Evolutionary conservation across 106 monocot genomes (phyloP).

Genomic region (Iris macrosiphon): DNA sequence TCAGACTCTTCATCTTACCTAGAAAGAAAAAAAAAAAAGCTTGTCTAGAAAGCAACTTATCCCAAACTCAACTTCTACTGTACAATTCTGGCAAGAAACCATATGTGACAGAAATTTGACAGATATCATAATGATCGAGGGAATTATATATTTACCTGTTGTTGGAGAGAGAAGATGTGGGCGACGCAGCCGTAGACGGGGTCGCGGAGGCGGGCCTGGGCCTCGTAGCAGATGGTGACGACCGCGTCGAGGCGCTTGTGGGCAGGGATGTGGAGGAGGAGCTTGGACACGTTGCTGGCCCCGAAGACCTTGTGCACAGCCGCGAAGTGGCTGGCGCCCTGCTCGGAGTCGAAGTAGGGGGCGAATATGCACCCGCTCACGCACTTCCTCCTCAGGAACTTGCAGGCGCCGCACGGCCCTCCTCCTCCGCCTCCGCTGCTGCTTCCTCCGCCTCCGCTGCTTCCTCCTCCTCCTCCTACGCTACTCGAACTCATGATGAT

Average conservation of each 20-base stretch:
- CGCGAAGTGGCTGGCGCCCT: slow-evolving; percentile 88
- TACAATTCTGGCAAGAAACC: too few species aligned
- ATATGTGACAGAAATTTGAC: too few species aligned
- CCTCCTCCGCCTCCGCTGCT: slow-evolving; percentile 30
- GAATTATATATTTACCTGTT: too few species aligned
- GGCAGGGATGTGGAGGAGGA: slow-evolving; percentile 79
- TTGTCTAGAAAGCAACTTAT: too few species aligned
- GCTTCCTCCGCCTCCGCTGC: slow-evolving; percentile 12
- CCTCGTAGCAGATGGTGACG: slow-evolving; percentile 96
- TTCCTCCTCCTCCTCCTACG: slow-evolving; percentile 15
- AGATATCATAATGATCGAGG: too few species aligned
- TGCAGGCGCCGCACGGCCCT: slow-evolving; percentile 96
- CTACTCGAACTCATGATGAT: slow-evolving; percentile 27
- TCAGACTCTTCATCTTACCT: too few species aligned
- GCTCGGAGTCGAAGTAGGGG: slow-evolving; percentile 96
- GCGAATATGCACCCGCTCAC: slow-evolving; percentile 96
- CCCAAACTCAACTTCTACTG: too few species aligned
- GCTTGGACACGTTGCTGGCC: slow-evolving; percentile 97
- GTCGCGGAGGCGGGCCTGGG: slow-evolving; percentile 45
- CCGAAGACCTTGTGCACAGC: slow-evolving; percentile 99
- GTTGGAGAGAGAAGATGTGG: slow-evolving; percentile 93
- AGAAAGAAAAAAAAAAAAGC: too few species aligned
- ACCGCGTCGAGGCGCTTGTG: slow-evolving; percentile 94
- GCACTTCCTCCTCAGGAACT: slow-evolving; percentile 93
- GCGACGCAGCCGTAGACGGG: slow-evolving; percentile 58